These are phyloP conservation scores for Syzygium syzygioides DNA, from an alignment of 441 rosid species.

Conservation along the genomic window DNA sequence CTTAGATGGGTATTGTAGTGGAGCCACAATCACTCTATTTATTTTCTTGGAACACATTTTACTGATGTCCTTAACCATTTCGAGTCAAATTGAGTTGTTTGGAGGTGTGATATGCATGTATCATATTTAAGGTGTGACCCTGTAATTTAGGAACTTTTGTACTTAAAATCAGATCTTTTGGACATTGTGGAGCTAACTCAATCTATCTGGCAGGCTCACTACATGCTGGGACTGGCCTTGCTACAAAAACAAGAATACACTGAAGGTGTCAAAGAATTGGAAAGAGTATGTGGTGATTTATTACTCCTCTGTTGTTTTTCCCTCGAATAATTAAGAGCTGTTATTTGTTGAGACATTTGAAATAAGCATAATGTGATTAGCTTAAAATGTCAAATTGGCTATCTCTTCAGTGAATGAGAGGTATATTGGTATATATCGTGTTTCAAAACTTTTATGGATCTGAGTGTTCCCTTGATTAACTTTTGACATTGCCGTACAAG, in stretches of 20 bases:
- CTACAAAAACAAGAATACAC: constrained; percentile 40
- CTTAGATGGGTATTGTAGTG: background rate
- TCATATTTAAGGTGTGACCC: background rate
- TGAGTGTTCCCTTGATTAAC: background rate
- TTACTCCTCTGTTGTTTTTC: background rate
- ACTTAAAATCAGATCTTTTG: background rate
- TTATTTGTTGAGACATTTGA: background rate
- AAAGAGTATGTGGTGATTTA: constrained; percentile 35
- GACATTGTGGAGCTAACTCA: background rate
- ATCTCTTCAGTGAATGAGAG: background rate
- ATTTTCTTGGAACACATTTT: background rate
- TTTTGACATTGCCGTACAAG: background rate
- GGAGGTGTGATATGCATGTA: background rate
- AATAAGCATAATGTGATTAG: background rate
- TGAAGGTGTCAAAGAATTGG: constrained; percentile 68
- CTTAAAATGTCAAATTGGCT: background rate
- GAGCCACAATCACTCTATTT: background rate
- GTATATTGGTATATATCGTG: background rate
- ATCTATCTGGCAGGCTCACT: constrained; percentile 55
- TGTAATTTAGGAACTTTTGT: background rate
- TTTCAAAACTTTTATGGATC: background rate
- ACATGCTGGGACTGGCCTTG: constrained; percentile 84
- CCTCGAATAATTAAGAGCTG: background rate
- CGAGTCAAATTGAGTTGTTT: background rate
- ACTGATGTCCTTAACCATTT: background rate